These are phyloP conservation scores for Aspergillus transmontanensis DNA, from an alignment of 2,329 filamentous ascomycete species.

Conservation along the genomic window DNA sequence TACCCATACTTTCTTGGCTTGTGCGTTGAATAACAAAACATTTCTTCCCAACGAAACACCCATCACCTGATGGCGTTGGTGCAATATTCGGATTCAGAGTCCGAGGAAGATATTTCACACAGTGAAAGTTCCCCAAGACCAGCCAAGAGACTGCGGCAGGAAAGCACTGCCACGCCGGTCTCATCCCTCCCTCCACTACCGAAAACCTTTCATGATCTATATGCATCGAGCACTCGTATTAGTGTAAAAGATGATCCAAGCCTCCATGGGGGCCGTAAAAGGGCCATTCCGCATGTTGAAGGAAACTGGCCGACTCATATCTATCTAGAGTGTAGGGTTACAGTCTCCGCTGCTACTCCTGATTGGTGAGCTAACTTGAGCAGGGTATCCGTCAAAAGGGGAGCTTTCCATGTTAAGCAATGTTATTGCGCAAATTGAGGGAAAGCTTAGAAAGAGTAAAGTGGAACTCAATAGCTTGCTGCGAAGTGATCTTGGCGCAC, in stretches of 20 bases:
- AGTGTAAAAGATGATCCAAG: constrained; percentile 79
- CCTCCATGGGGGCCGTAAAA: constrained; percentile 81
- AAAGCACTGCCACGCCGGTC: constrained; percentile 15
- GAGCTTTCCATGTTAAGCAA: constrained; percentile 36
- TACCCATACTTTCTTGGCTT: neutral
- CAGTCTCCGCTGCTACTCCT: constrained; percentile 5
- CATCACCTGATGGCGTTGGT: constrained; percentile 60
- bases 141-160: constrained; percentile 27
- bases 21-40: neutral
- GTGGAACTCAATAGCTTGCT: constrained; percentile 66
- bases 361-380: constrained; percentile 18
- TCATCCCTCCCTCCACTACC: constrained; percentile 71
- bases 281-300: constrained; percentile 78
- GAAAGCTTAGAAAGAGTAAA: constrained; percentile 46
- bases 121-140: constrained; percentile 20
- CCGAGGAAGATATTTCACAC: constrained; percentile 33
- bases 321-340: constrained; percentile 82
- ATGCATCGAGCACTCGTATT: constrained; percentile 77
- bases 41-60: neutral
- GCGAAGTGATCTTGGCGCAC: constrained; percentile 73
- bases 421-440: constrained; percentile 30
- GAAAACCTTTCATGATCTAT: constrained; percentile 81
- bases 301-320: constrained; percentile 94
- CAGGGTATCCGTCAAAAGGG: constrained; percentile 44
- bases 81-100: constrained; percentile 59